Evolutionary conservation across 1,139 yeast species (phyloP).

Genomic region (Debaryomyces sp.): DNA sequence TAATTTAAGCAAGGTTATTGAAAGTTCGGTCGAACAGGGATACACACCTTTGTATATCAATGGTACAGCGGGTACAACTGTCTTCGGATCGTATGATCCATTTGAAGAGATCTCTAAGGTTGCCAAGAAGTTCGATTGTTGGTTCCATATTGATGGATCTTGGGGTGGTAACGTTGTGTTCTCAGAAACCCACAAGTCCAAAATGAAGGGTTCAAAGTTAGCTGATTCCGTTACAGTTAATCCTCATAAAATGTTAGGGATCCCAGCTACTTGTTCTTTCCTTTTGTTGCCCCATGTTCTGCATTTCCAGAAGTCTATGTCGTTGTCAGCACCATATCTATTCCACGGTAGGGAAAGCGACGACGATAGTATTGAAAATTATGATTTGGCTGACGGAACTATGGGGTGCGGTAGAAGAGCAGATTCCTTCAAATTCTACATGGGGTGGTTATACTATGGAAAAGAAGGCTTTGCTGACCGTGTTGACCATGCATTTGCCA

Average conservation of each 20-base stretch:
- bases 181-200: constrained; percentile 49
- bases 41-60: constrained; percentile 74
- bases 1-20: constrained; percentile 51
- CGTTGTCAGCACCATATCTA: constrained; percentile 77
- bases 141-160: constrained; percentile 89
- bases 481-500: constrained; percentile 70
- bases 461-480: constrained; percentile 55
- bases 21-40: constrained; percentile 50
- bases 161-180: constrained; percentile 91
- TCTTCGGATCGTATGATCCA: constrained; percentile 81
- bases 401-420: constrained; percentile 93
- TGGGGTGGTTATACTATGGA: constrained; percentile 85
- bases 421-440: constrained; percentile 75
- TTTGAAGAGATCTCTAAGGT: constrained; percentile 56
- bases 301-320: constrained; percentile 70
- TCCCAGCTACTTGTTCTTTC: constrained; percentile 85
- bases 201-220: constrained; percentile 59
- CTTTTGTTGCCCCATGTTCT: constrained; percentile 69
- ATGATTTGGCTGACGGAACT: constrained; percentile 85
- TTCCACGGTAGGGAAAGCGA: constrained; percentile 63
- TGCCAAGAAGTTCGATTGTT: constrained; percentile 56
- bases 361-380: constrained; percentile 55
- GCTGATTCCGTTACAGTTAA: constrained; percentile 84
- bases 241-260: constrained; percentile 92
- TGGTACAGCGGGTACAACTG: constrained; percentile 91